Evolutionary conservation across 495 filamentous ascomycete species (phyloP).

Genomic region (Usnea hakonensis): DNA sequence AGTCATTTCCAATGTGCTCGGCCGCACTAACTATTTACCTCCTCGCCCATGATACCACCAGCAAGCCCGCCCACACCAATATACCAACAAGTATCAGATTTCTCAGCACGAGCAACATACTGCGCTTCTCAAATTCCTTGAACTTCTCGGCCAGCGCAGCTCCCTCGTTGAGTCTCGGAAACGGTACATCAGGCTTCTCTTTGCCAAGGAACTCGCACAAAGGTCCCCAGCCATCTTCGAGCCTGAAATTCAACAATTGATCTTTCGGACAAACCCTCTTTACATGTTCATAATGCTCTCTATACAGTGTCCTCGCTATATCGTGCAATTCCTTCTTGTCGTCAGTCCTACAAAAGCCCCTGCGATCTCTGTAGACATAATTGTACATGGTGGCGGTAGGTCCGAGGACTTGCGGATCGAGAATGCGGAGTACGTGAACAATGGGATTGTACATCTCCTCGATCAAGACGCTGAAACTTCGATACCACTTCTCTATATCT

Average conservation of each 20-base stretch:
- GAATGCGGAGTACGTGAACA: neutral
- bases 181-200: conserved; percentile 34
- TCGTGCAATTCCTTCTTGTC: conserved; percentile 13
- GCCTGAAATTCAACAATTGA: conserved; percentile 39
- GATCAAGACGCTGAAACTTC: conserved; percentile 18
- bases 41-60: neutral
- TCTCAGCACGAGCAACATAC: neutral
- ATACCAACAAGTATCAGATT: neutral
- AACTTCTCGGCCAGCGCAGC: conserved; percentile 15
- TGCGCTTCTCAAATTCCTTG: neutral
- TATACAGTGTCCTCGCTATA: conserved; percentile 19
- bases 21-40: neutral
- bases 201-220: conserved; percentile 42
- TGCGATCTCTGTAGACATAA: conserved; percentile 9
- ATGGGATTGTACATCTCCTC: conserved; percentile 1
- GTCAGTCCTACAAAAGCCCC: conserved; percentile 10
- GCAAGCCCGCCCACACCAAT: neutral
- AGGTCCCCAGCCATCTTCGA: conserved; percentile 44
- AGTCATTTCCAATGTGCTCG: too few species aligned
- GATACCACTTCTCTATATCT: conserved; percentile 28
- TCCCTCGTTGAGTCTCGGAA: conserved; percentile 35
- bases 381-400: neutral
- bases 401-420: conserved; percentile 13
- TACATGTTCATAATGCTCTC: conserved; percentile 32
- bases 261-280: conserved; percentile 37